Percentiles rank a stretch among this genome's conserved stretches.
Evolutionary conservation across 2,329 filamentous ascomycete species (phyloP).

Genomic region (Epichloe typhina): DNA sequence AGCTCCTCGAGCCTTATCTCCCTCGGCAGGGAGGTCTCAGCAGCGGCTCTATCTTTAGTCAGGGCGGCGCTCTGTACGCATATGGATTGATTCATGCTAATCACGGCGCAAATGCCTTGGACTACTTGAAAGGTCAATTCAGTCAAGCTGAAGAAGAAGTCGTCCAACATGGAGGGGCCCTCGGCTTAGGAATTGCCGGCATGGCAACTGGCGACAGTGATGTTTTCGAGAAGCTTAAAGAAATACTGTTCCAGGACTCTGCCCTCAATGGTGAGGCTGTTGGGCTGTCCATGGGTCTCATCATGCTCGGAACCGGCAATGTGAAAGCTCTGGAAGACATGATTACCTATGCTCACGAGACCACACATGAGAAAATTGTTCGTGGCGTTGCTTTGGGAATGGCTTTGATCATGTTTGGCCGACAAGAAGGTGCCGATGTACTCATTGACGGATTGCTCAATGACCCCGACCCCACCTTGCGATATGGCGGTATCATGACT

Average conservation of each 20-base stretch:
- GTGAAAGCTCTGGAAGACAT: conserved; percentile 87
- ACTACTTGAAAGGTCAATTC: conserved; percentile 67
- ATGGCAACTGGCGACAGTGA: conserved; percentile 91
- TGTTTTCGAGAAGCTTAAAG: conserved; percentile 83
- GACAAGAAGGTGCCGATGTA: conserved; percentile 88
- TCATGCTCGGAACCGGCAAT: conserved; percentile 98
- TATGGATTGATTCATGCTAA: conserved; percentile 96
- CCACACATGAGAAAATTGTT: conserved; percentile 97
- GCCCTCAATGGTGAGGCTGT: conserved; percentile 95
- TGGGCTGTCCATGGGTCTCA: conserved; percentile 87
- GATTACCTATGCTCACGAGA: conserved; percentile 96
- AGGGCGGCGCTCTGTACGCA: conserved; percentile 89
- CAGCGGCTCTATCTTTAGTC: conserved; percentile 82
- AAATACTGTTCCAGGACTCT: conserved; percentile 81
- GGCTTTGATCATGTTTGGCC: conserved; percentile 95
- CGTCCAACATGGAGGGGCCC: conserved; percentile 89
- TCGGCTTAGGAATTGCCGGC: conserved; percentile 89
- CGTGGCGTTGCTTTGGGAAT: conserved; percentile 91
- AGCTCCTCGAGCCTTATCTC: conserved; percentile 87
- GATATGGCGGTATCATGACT: conserved; percentile 98
- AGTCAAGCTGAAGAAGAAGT: conserved; percentile 72
- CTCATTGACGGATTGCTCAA: conserved; percentile 87
- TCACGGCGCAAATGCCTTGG: conserved; percentile 80
- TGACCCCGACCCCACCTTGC: conserved; percentile 83
- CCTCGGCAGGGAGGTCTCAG: conserved; percentile 63